These are phyloP conservation scores for Barnettozyma pratensis DNA, from an alignment of 805 yeast genomes.

Conservation along the genomic window DNA sequence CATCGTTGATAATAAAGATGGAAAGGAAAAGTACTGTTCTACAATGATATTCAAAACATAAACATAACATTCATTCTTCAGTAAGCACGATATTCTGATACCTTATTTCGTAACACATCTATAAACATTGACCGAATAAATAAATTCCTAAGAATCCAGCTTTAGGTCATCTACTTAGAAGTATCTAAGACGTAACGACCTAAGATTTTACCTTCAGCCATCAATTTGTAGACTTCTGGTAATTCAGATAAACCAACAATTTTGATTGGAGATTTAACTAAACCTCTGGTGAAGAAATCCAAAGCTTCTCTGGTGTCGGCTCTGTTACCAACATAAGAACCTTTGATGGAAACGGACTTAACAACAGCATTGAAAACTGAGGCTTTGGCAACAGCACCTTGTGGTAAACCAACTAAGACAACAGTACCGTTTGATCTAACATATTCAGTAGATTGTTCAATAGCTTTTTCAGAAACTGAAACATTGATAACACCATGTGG, in stretches of 20 bases:
- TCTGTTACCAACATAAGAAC: conserved; percentile 26
- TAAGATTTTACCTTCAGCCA: conserved; percentile 49
- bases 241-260: conserved; percentile 50
- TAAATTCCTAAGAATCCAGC: background rate
- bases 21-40: background rate
- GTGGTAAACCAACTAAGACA: conserved; percentile 57
- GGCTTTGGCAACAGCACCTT: conserved; percentile 41
- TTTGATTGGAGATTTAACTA: conserved; percentile 57
- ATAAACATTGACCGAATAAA: background rate
- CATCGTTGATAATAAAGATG: no score
- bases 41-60: background rate
- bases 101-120: no score
- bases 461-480: conserved; percentile 51
- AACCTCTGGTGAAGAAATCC: conserved; percentile 62
- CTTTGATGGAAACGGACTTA: conserved; percentile 41
- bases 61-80: background rate
- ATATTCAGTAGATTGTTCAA: conserved; percentile 44
- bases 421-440: conserved; percentile 58
- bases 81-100: no score
- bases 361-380: conserved; percentile 46
- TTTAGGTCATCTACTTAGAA: conserved; percentile 35
- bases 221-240: conserved; percentile 45
- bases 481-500: conserved; percentile 61
- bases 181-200: conserved; percentile 88
- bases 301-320: conserved; percentile 54